These are phyloP conservation scores for Trichoderma semiorbis DNA, from an alignment of 2,329 filamentous ascomycete species.

Conservation along the genomic window DNA sequence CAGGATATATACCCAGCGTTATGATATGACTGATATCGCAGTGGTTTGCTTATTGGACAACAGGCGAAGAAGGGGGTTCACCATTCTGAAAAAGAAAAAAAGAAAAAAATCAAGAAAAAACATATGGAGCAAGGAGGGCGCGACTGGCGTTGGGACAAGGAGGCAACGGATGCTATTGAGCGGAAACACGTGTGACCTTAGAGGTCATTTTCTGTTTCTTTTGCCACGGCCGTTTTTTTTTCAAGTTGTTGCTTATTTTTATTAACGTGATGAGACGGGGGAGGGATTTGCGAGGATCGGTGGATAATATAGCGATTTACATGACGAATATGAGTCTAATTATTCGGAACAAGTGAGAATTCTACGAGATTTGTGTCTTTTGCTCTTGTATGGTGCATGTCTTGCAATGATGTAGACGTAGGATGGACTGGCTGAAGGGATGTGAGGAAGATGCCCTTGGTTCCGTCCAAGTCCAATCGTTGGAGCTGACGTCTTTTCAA, in stretches of 20 bases:
- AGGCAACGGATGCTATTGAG: background rate
- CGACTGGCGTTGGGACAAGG: constrained; percentile 16
- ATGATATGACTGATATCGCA: constrained; percentile 22
- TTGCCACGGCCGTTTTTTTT: background rate
- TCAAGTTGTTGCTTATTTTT: background rate
- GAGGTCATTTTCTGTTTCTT: background rate
- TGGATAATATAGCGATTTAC: background rate
- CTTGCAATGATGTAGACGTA: background rate
- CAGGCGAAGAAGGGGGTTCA: background rate
- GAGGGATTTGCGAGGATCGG: background rate
- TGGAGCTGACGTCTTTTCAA: background rate
- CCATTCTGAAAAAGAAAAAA: background rate
- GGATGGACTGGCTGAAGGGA: background rate
- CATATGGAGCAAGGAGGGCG: background rate
- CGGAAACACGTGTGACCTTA: background rate
- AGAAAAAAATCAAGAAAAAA: background rate
- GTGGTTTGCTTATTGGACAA: constrained; percentile 16
- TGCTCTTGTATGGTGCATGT: background rate
- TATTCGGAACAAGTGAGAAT: background rate
- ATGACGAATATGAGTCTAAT: background rate
- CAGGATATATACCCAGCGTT: constrained; percentile 31
- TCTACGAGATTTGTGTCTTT: background rate
- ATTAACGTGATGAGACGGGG: background rate
- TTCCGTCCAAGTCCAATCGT: background rate
- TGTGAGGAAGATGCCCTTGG: background rate